A percentile compares a stretch with the other conserved stretches of the same genome.
Conservation (phyloP, 2,329 filamentous ascomycete species). For the Fusarium temperatum region DNA sequence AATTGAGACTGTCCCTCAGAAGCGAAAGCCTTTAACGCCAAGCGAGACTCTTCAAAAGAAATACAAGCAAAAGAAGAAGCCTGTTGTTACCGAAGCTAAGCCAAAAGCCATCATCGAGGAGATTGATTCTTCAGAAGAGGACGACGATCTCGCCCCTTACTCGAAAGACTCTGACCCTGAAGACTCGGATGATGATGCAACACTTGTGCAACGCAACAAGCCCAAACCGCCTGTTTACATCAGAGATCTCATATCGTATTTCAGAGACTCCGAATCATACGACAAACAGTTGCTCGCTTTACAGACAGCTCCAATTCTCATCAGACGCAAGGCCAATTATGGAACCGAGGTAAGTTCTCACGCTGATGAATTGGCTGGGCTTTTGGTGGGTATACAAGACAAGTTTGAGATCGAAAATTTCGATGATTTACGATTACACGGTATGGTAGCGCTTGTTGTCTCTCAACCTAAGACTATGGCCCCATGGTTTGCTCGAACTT, state of each 20-base stretch:
- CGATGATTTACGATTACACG: slow-evolving; percentile 76
- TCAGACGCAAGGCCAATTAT: slow-evolving; percentile 87
- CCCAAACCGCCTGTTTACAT: slow-evolving; percentile 89
- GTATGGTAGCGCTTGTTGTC: slow-evolving; percentile 82
- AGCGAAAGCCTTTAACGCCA: not conserved
- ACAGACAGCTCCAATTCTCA: slow-evolving; percentile 78
- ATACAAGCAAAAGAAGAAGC: slow-evolving; percentile 43
- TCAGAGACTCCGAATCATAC: slow-evolving; percentile 84
- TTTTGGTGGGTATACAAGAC: slow-evolving; percentile 83
- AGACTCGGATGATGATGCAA: slow-evolving; percentile 94
- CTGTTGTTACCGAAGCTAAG: slow-evolving; percentile 42
- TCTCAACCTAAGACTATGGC: slow-evolving; percentile 81
- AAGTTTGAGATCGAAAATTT: slow-evolving; percentile 85
- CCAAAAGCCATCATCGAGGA: slow-evolving; percentile 70
- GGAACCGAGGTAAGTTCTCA: slow-evolving; percentile 90
- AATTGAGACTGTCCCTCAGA: not conserved
- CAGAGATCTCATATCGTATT: slow-evolving; percentile 79
- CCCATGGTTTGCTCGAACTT: slow-evolving; percentile 83
- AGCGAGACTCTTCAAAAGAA: slow-evolving; percentile 33
- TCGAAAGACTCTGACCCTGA: slow-evolving; percentile 88
- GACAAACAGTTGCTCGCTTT: slow-evolving; percentile 86
- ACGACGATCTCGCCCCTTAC: slow-evolving; percentile 78
- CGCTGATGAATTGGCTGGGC: slow-evolving; percentile 78
- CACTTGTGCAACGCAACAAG: slow-evolving; percentile 84
- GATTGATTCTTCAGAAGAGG: slow-evolving; percentile 66